Evolutionary conservation across 2,329 filamentous ascomycete species (phyloP), one percentile per base, ranked within the genome.

Genomic region (Penicillium vulpinum): DNA sequence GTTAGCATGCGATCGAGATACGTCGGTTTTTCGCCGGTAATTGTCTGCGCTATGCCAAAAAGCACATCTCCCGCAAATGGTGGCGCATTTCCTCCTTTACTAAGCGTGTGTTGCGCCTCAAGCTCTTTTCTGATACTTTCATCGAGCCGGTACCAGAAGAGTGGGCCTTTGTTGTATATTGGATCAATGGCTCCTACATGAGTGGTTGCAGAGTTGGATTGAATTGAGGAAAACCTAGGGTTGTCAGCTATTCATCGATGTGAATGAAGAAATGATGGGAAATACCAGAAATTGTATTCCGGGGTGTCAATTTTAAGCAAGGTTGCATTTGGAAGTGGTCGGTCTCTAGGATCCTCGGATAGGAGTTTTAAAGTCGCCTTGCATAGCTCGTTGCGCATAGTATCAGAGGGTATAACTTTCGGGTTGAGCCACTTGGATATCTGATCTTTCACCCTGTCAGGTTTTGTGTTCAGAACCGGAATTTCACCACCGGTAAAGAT

Each of bases 141-240:
- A 29, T 70, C 66, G 0, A 70, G 60, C 26, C 62, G 43, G 47
- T 67, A 68, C 68, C 67, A 70, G 40, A 70, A 70, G 2, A 63
- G 55, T 1, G 68, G 62, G 0, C 68, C 68, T 59, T 68, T 67
- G 41, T 69, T 69, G 43, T 69, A 67, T 13, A 64, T 57, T 2
- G 65, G 65, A 29, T 70, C 66, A 11, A 67, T 62, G 15, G 61
- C 62, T 16, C 67, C 67, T 16, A 60, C 58, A 56, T 60, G 46
- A 6, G 44, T 54, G 29, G 38, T 44, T 18, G 21, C 58, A 10
- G 56, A 50, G 16, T 40, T 56, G 11, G 47, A 43, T 55, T 68
- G 54, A 9, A 62, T 63, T 18, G 57, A 45, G 5, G 64, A 60
- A 40, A 67, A 49, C 67, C 67, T 68, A 29, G 33, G 3, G 13